Conservation (phyloP, 257 asterid genomes). For the Lycium barbarum region DNA sequence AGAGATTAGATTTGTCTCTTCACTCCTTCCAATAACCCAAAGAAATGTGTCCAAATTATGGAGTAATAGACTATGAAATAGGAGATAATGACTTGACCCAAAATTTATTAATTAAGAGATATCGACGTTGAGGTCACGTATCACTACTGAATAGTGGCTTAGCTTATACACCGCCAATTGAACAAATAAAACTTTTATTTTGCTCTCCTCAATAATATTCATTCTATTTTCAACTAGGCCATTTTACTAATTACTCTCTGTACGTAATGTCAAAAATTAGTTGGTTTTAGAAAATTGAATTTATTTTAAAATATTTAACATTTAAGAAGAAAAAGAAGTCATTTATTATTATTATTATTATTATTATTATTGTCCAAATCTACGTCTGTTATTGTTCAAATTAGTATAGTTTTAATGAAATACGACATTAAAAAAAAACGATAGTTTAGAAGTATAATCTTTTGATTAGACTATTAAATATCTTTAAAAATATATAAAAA, state of each 20-base stretch:
- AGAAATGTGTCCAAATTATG: slow-evolving; percentile 49
- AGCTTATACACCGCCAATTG: slow-evolving; percentile 18
- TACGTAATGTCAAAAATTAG: background rate
- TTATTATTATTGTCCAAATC: too few species aligned
- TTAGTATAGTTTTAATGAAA: background rate
- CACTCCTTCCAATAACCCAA: slow-evolving; percentile 43
- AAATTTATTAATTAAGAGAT: slow-evolving; percentile 12
- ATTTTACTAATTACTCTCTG: background rate
- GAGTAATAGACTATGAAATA: slow-evolving; percentile 44
- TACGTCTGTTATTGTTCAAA: background rate
- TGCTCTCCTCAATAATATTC: background rate
- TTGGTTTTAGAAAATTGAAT: background rate
- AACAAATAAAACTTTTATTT: background rate
- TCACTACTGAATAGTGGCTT: slow-evolving; percentile 43
- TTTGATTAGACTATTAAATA: background rate
- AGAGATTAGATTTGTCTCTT: slow-evolving; percentile 48
- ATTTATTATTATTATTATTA: background rate
- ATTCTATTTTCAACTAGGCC: background rate
- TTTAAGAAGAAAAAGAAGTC: background rate
- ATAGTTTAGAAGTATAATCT: background rate
- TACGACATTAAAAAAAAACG: background rate
- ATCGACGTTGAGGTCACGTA: slow-evolving; percentile 55
- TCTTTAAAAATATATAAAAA: background rate
- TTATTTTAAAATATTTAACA: background rate
- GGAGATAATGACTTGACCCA: background rate